A percentile compares a stretch with the other conserved stretches of the same genome.
Evolutionary conservation across 768 basidiomycete species (phyloP).

Genomic region (Mycena maculata): DNA sequence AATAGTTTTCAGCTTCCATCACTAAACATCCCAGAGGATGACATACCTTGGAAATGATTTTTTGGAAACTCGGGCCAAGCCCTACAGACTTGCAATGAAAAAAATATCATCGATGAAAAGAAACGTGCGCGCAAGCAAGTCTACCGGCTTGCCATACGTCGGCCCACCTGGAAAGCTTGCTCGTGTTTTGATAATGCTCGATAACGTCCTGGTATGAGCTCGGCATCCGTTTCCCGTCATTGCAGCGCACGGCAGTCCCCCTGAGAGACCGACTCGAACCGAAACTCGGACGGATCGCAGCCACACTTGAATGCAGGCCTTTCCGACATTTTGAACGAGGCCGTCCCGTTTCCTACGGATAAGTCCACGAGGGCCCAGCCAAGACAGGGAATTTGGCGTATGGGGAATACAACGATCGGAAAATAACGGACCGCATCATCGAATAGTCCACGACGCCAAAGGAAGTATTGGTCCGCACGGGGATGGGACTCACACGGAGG

Average conservation of each 20-base stretch:
- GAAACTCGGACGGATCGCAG: conserved; percentile 37
- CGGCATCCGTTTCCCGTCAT: conserved; percentile 23
- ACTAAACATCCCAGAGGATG: conserved; percentile 34
- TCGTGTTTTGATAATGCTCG: conserved; percentile 7
- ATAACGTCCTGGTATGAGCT: conserved; percentile 3
- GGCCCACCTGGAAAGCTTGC: conserved; percentile 4
- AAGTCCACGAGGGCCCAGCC: conserved; percentile 49
- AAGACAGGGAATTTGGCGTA: conserved; percentile 48
- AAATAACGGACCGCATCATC: conserved; percentile 44
- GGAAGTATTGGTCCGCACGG: conserved; percentile 35
- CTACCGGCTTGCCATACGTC: neutral
- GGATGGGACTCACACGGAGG: conserved; percentile 47
- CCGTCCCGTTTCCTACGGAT: conserved; percentile 46
- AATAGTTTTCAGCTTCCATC: conserved; percentile 59
- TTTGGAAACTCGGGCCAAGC: conserved; percentile 33
- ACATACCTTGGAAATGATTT: conserved; percentile 25
- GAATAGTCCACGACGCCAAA: conserved; percentile 52
- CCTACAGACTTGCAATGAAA: neutral
- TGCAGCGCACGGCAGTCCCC: conserved; percentile 5
- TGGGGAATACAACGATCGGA: conserved; percentile 50
- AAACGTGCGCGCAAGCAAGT: conserved; percentile 17
- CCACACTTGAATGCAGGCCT: conserved; percentile 44
- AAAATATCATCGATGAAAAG: neutral
- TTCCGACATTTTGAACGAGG: conserved; percentile 36
- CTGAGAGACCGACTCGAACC: neutral